Base-by-base conservation (phyloP, 2,329 filamentous ascomycete genomes). In the Scolecobasidium constrictum region DNA sequence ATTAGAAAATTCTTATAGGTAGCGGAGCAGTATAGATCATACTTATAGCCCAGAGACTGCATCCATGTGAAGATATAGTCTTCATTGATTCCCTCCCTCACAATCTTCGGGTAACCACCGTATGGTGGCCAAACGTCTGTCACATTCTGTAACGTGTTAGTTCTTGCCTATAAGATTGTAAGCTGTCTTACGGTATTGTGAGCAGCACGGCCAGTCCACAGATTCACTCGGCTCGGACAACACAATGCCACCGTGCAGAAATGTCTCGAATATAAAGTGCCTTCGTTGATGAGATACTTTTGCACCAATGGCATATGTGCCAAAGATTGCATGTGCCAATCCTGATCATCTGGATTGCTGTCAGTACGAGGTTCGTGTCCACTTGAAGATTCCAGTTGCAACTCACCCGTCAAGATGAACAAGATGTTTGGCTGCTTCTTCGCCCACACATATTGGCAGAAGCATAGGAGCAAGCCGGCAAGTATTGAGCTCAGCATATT, bases 41-140 rank as follows among this genome's bases (percentile, higher is more conserved):
- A n/a, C 59, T 75, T 73, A 53, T 84, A 85, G 0, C 79, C 80
- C 0, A 72, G 73, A 3, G 72, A 56, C 49, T 83, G 77, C 15
- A 86, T 59, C 79, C 81, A 86, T 0, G 84, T 56, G 0, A 81
- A 81, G 0, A 86, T 66, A 47, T 81, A 84, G 23, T 79, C 71
- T 1, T 78, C 69, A 45, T 85, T 83, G 46, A 76, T 68, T 1
- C 80, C 80, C 42, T 81, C 67, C 3, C 63, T 62, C 12, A 84
- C 61, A 43, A 74, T 72, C 48, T 83, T 83, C 2, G 75, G 73
- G 49, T 78, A 86, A 4, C 73, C 73, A 6, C 62, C 66, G 42
- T 67, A 68, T 26, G 65, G 67, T 38, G 69, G 60, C 4, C 47
- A 51, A 4, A 65, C 61, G 48, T 64, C 61, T 0, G 77, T 80